Evolutionary conservation across 2,329 filamentous ascomycete genomes (phyloP).

Genomic region (Penicillium psychrosexuale): DNA sequence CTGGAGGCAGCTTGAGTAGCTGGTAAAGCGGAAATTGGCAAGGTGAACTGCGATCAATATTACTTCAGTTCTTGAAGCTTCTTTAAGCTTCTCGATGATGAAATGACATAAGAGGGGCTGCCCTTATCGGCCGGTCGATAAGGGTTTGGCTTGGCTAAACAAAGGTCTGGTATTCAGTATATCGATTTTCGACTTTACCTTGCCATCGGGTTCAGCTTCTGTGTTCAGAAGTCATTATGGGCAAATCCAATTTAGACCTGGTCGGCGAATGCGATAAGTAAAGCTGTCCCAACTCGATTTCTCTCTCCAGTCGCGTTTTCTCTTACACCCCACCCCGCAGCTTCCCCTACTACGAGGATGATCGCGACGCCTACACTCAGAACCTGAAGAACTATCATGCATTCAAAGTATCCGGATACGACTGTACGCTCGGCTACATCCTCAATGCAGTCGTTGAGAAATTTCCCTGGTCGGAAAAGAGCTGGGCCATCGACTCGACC

Average conservation of each 20-base stretch:
- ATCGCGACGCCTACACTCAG: slow-evolving; percentile 55
- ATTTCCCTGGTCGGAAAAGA: slow-evolving; percentile 53
- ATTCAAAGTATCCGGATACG: slow-evolving; percentile 65
- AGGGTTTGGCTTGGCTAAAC: slow-evolving; percentile 19
- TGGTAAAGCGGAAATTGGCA: neutral
- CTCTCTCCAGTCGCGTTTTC: neutral
- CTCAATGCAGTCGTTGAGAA: slow-evolving; percentile 46
- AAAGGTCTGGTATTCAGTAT: neutral
- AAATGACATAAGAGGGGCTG: slow-evolving; percentile 25
- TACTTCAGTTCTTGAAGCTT: neutral
- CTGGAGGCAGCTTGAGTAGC: neutral
- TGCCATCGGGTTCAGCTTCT: neutral
- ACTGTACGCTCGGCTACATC: slow-evolving; percentile 61
- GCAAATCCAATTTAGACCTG: slow-evolving; percentile 53
- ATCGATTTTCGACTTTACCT: neutral
- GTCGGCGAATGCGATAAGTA: slow-evolving; percentile 57
- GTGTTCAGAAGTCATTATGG: slow-evolving; percentile 22
- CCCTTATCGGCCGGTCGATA: slow-evolving; percentile 25
- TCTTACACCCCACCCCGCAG: slow-evolving; percentile 44
- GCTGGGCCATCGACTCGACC: slow-evolving; percentile 58
- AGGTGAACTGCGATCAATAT: neutral
- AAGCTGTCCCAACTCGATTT: neutral
- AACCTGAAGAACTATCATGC: slow-evolving; percentile 56
- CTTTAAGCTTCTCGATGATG: slow-evolving; percentile 12
- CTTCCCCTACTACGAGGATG: slow-evolving; percentile 70